These are phyloP conservation scores for Neurospora africana DNA, from an alignment of 495 filamentous ascomycete species.

Conservation along the genomic window DNA sequence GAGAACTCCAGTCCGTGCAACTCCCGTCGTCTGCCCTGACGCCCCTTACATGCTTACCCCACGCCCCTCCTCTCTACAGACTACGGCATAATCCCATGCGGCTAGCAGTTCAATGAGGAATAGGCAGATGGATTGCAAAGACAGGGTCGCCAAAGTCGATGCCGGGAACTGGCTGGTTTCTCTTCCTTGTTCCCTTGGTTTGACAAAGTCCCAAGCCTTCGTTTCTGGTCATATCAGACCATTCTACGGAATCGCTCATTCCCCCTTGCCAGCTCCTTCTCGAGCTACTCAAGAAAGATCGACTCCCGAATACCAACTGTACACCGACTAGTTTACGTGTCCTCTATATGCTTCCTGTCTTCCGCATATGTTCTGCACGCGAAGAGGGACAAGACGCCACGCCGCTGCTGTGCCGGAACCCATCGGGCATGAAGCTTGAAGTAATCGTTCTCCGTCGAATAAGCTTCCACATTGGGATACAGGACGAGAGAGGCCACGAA, in stretches of 20 bases:
- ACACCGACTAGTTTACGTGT: not conserved
- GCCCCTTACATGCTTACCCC: conserved; percentile 9
- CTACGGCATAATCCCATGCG: conserved; percentile 16
- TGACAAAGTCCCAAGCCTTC: not conserved
- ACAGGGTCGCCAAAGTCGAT: not conserved
- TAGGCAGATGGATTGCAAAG: conserved; percentile 3
- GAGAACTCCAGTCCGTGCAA: not conserved
- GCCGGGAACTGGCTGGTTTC: not conserved
- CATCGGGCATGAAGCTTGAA: not conserved
- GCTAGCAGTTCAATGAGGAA: conserved; percentile 14
- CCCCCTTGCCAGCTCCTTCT: not conserved
- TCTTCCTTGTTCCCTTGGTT: not conserved
- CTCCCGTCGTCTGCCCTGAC: not conserved
- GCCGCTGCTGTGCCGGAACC: not conserved
- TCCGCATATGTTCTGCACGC: not conserved
- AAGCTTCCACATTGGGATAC: not conserved
- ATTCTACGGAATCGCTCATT: not conserved
- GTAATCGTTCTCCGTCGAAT: not conserved
- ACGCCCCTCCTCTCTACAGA: conserved; percentile 9
- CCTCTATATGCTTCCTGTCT: not conserved
- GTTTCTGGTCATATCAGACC: not conserved
- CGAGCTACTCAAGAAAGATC: not conserved
- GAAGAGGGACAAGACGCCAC: not conserved
- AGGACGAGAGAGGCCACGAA: not conserved
- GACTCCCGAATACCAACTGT: not conserved